phyloP scores from a whole-genome alignment of 441 rosid genomes.

The Populus hybrid region DNA sequence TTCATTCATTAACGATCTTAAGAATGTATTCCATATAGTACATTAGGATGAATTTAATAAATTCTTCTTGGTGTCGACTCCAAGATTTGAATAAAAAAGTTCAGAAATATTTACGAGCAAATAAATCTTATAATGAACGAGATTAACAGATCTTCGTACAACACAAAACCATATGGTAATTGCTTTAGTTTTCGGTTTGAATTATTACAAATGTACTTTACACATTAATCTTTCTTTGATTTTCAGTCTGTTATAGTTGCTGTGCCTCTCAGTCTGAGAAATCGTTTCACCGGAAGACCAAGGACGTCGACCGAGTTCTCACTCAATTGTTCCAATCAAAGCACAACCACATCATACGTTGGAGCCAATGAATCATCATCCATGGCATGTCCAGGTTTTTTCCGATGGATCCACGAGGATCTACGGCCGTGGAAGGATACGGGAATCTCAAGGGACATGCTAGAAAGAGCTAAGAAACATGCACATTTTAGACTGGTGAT shows the following conservation, averaged over 20 bases:
- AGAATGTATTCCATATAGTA: neutral
- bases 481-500: slow-evolving; percentile 49
- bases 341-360: neutral
- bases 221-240: neutral
- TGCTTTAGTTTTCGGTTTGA: neutral
- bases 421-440: slow-evolving; percentile 54
- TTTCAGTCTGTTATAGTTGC: slow-evolving; percentile 11
- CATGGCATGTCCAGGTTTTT: slow-evolving; percentile 50
- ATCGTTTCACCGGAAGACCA: slow-evolving; percentile 2
- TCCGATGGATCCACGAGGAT: slow-evolving; percentile 77
- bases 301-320: neutral
- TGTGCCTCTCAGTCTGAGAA: neutral
- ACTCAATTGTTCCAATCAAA: neutral
- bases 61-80: neutral
- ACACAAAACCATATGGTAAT: neutral
- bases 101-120: too few species aligned
- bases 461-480: slow-evolving; percentile 34
- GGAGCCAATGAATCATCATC: slow-evolving; percentile 22
- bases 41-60: neutral
- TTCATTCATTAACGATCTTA: neutral
- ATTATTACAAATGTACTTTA: neutral
- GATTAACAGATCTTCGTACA: neutral
- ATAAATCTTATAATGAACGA: too few species aligned
- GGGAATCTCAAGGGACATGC: slow-evolving; percentile 45
- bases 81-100: neutral